Evolutionary conservation across 169 alveolate species (phyloP).

Genomic region (Eimeria acervulina): DNA sequence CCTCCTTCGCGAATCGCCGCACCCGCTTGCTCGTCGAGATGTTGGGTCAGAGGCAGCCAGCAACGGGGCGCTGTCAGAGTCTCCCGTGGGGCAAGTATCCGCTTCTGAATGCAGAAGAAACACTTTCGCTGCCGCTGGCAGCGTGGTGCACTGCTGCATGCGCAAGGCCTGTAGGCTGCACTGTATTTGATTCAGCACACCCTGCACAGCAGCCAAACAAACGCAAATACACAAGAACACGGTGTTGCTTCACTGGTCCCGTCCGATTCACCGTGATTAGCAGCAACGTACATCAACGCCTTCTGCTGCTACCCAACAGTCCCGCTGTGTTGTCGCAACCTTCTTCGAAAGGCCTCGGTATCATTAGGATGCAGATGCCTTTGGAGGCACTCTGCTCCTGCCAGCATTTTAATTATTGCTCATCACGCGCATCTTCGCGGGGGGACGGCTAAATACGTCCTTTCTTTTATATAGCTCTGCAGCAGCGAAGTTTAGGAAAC

Average conservation of each 20-base stretch:
- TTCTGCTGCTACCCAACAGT: neutral
- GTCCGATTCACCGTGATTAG: neutral
- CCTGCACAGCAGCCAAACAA: slow-evolving; percentile 25
- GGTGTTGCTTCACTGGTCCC: neutral
- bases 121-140: slow-evolving; percentile 67
- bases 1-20: neutral
- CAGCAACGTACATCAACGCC: neutral
- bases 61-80: neutral
- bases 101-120: neutral
- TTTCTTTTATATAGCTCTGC: neutral
- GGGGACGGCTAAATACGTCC: neutral
- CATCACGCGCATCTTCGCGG: neutral
- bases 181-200: slow-evolving; percentile 48
- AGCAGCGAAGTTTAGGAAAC: neutral
- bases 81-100: neutral
- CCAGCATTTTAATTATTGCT: neutral
- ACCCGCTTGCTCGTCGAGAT: neutral
- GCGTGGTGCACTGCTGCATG: slow-evolving; percentile 37
- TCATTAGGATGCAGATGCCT: neutral
- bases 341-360: neutral
- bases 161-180: slow-evolving; percentile 66
- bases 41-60: neutral
- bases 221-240: neutral
- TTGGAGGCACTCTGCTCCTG: neutral
- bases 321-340: neutral